These are phyloP conservation scores for Saccharomycopsis hybrid DNA, from an alignment of 1,139 yeast species.

Conservation along the genomic window DNA sequence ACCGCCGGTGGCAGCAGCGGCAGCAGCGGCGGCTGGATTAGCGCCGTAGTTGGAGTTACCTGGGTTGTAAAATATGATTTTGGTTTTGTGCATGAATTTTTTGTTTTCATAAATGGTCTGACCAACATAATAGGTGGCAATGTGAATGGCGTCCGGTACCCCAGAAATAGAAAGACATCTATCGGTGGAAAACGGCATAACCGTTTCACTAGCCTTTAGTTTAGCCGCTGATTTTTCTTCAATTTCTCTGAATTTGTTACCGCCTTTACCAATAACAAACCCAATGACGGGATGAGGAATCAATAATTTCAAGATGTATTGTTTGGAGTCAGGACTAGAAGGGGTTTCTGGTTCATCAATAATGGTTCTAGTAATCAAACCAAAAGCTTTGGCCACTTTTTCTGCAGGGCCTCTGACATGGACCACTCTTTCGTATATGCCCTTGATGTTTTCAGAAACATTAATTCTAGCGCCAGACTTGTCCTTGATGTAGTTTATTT, in stretches of 20 bases:
- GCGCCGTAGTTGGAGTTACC: slow-evolving; percentile 28
- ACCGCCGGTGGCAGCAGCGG: slow-evolving; percentile 1
- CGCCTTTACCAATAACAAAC: slow-evolving; percentile 74
- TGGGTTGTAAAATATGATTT: slow-evolving; percentile 61
- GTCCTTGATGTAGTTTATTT: slow-evolving; percentile 58
- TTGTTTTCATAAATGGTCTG: slow-evolving; percentile 60
- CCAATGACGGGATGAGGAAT: slow-evolving; percentile 83
- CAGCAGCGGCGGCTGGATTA: neutral
- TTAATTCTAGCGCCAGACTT: slow-evolving; percentile 61
- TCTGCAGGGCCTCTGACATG: slow-evolving; percentile 74
- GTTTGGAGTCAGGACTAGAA: slow-evolving; percentile 48
- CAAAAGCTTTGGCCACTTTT: slow-evolving; percentile 78
- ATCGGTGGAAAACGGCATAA: slow-evolving; percentile 76
- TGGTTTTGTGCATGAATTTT: slow-evolving; percentile 43
- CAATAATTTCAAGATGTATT: slow-evolving; percentile 52
- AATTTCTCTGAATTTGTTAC: slow-evolving; percentile 70
- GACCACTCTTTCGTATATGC: slow-evolving; percentile 71
- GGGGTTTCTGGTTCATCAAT: slow-evolving; percentile 63
- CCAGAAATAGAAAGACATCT: slow-evolving; percentile 68
- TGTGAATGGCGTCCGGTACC: slow-evolving; percentile 82
- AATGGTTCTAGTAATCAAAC: slow-evolving; percentile 61
- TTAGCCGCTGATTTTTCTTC: slow-evolving; percentile 81
- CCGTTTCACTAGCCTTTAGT: slow-evolving; percentile 68
- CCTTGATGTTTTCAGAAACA: slow-evolving; percentile 72
- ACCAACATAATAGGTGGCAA: slow-evolving; percentile 71